A percentile compares a stretch with the other conserved stretches of the same genome.
Evolutionary conservation across 2,329 filamentous ascomycete genomes (phyloP).

Genomic region (Fusarium compactum): DNA sequence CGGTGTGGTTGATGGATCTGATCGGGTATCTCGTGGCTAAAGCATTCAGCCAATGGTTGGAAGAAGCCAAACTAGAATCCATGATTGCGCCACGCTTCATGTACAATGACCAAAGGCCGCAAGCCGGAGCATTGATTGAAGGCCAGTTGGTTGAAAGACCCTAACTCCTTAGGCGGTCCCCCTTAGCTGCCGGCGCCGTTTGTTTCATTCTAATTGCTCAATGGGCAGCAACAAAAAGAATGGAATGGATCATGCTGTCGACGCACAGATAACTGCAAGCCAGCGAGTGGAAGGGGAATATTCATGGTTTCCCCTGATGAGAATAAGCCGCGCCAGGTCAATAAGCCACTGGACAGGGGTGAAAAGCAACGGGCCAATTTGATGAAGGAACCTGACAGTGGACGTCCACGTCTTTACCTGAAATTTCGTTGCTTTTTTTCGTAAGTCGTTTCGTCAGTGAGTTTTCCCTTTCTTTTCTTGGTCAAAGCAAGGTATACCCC

Average conservation of each 20-base stretch:
- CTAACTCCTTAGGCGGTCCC: not conserved
- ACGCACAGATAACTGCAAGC: constrained; percentile 35
- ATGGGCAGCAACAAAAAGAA: constrained; percentile 20
- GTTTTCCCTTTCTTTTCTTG: not conserved
- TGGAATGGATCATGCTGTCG: constrained; percentile 24
- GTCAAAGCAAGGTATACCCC: not conserved
- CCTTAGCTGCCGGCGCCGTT: constrained; percentile 39
- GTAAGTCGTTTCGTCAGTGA: constrained; percentile 1
- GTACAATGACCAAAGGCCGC: constrained; percentile 24
- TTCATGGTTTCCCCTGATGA: constrained; percentile 32
- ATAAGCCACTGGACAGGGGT: constrained; percentile 20
- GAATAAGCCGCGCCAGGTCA: constrained; percentile 27
- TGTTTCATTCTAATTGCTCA: constrained; percentile 46
- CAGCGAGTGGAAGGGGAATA: constrained; percentile 27
- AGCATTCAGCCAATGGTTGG: not conserved
- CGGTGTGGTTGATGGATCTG: constrained; percentile 7
- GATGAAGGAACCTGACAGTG: constrained; percentile 1
- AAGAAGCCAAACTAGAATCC: constrained; percentile 14
- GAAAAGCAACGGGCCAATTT: constrained; percentile 4
- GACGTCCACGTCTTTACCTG: not conserved
- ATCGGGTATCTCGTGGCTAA: constrained; percentile 2
- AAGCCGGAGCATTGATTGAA: constrained; percentile 5
- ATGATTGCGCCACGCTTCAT: constrained; percentile 37
- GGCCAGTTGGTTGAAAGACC: not conserved
- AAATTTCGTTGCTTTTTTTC: constrained; percentile 35